Base-by-base conservation (phyloP, 306 rosid species). In the Quercus alba region DNA sequence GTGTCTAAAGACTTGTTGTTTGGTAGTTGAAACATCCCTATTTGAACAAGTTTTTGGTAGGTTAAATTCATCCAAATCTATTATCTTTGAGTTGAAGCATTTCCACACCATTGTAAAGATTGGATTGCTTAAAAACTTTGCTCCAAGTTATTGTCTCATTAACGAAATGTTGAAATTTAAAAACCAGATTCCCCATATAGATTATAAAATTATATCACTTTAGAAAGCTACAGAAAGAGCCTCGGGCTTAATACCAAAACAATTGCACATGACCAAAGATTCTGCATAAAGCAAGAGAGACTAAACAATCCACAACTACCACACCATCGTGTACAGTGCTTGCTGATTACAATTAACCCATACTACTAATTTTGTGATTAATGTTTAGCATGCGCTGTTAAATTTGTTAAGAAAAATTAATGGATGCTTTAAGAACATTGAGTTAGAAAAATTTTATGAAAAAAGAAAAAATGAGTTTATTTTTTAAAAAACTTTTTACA, bases 111-210 rank as follows among this genome's bases (percentile, higher is more conserved):
- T 80, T 54, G 13, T 30, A 20, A 52, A 72, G 17, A 41, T 69
- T 35, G 49, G 28, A 44, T 17, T 44, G 33, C 58, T 62, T 26
- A 51, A 73, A 73, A 26, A 68, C 35, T 33, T 26, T 64, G 82
- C 81, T 81, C 83, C 20, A 44, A 75, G 75, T 66, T 56, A 66
- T 76, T 82, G 85, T 73, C 82, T 19, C 54, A n/a, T 78, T 28
- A 12, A 23, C 4, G 23, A n/a, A 75, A 54, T 25, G 54, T 49
- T 49, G 54, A 49, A 49, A 49, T 49, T 49, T 49, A 49, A 12
- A 49, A 49, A 49, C 14, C 15, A 12, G 1, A 12, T 49, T 49
- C 54, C 44, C 18, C 4, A 0, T 10, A 14, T 63, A 9, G 11
- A 28, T 9, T 28, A 63, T 63, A 2, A 63, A 14, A 63, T 15